These are phyloP conservation scores for Coemansia sp. DNA, from an alignment of 192 early-diverging fungal species.

Conservation along the genomic window DNA sequence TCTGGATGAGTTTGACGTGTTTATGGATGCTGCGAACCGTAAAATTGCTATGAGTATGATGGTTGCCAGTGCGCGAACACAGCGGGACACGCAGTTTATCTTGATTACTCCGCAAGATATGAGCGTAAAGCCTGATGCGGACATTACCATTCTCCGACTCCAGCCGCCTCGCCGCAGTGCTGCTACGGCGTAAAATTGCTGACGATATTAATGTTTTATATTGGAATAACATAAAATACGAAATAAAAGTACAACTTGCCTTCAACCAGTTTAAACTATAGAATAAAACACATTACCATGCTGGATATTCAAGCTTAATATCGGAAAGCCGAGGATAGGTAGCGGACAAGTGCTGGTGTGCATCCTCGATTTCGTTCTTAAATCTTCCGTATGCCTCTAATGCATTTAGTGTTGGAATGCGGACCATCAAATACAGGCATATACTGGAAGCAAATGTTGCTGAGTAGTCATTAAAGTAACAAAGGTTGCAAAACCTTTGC, in stretches of 20 bases:
- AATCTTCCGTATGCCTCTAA: not conserved
- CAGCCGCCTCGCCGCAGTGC: slow-evolving; percentile 52
- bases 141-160: slow-evolving; percentile 57
- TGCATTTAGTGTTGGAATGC: not conserved
- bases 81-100: slow-evolving; percentile 82
- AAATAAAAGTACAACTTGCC: not conserved
- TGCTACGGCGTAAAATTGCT: not conserved
- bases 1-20: slow-evolving; percentile 99
- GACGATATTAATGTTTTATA: not conserved
- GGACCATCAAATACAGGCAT: not conserved
- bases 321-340: not conserved
- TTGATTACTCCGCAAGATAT: slow-evolving; percentile 96
- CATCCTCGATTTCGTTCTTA: not conserved
- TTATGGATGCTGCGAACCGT: slow-evolving; percentile 98
- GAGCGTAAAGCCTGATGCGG: slow-evolving; percentile 56
- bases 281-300: not conserved
- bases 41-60: slow-evolving; percentile 83
- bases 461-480: not conserved
- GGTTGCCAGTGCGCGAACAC: slow-evolving; percentile 75
- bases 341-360: no score
- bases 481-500: no score
- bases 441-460: not conserved
- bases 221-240: not conserved
- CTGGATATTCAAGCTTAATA: not conserved
- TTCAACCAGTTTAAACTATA: not conserved